Evolutionary conservation across 164 flowering plant species (phyloP).

Genomic region (Tinospora cordifolia): DNA sequence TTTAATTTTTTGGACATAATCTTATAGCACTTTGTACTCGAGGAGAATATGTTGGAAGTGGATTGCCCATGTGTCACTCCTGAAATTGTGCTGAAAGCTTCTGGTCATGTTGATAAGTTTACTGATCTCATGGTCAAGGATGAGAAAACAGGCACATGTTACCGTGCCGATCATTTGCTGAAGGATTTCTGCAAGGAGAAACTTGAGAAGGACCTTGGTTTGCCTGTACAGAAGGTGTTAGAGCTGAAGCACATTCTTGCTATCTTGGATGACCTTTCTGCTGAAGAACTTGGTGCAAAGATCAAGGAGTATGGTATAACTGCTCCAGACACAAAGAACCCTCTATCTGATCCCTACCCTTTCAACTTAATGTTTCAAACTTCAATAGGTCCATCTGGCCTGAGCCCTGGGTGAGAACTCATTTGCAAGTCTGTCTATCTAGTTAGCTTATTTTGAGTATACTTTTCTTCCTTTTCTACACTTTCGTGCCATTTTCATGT

Average conservation of each 20-base stretch:
- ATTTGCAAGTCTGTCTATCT: not conserved
- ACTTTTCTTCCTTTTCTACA: not conserved
- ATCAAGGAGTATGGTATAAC: slow-evolving; percentile 83
- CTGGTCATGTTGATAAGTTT: slow-evolving; percentile 97
- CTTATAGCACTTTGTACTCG: slow-evolving; percentile 80
- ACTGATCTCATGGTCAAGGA: slow-evolving; percentile 99
- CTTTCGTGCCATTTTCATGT: not conserved
- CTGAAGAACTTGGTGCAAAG: slow-evolving; percentile 82
- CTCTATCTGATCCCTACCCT: slow-evolving; percentile 92
- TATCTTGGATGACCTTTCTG: slow-evolving; percentile 68
- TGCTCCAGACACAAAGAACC: slow-evolving; percentile 90
- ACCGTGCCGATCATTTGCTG: slow-evolving; percentile 92
- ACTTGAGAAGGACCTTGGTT: slow-evolving; percentile 67
- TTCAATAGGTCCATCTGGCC: slow-evolving; percentile 91
- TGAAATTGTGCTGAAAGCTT: slow-evolving; percentile 88
- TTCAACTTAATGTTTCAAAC: slow-evolving; percentile 97
- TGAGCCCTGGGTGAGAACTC: slow-evolving; percentile 58
- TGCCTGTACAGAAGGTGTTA: slow-evolving; percentile 56
- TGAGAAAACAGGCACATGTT: slow-evolving; percentile 82
- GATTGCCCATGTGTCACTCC: slow-evolving; percentile 98
- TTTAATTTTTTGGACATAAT: slow-evolving; percentile 6
- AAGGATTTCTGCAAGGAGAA: slow-evolving; percentile 91
- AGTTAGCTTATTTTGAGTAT: not conserved
- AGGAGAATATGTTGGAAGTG: slow-evolving; percentile 95
- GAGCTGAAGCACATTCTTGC: slow-evolving; percentile 80